phyloP scores from a whole-genome alignment of 2,329 filamentous ascomycete species.

The Grosmannia huntii region DNA sequence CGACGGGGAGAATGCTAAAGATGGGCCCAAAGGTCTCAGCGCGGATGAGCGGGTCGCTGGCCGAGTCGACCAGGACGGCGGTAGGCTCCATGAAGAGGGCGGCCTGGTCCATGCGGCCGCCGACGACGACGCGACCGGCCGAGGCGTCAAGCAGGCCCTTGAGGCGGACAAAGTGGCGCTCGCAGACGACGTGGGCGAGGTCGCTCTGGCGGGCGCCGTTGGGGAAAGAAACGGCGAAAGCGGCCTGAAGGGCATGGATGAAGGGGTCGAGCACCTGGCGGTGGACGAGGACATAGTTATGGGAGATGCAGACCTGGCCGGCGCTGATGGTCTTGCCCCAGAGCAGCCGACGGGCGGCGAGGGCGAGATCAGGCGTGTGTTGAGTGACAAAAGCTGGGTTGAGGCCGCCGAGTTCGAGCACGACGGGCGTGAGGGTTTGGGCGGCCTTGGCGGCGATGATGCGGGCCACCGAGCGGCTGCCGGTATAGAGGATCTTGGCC shows the following conservation, averaged over 20 bases:
- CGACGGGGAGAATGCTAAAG: conserved; percentile 67
- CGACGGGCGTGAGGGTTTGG: conserved; percentile 73
- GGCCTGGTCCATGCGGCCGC: conserved; percentile 68
- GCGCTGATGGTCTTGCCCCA: conserved; percentile 84
- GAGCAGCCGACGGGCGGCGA: conserved; percentile 72
- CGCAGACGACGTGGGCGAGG: conserved; percentile 69
- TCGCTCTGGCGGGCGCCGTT: conserved; percentile 68
- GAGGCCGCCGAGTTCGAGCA: conserved; percentile 78
- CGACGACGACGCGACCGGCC: conserved; percentile 73
- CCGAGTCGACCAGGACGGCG: conserved; percentile 66
- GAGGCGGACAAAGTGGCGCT: conserved; percentile 64
- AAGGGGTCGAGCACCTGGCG: conserved; percentile 58
- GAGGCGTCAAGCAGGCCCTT: conserved; percentile 84
- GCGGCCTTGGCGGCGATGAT: conserved; percentile 87
- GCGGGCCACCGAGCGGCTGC: conserved; percentile 63
- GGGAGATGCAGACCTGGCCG: conserved; percentile 83
- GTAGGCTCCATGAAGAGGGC: conserved; percentile 85
- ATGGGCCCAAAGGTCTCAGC: conserved; percentile 93
- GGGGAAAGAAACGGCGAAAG: conserved; percentile 70
- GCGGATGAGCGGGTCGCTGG: conserved; percentile 63
- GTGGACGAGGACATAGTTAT: conserved; percentile 86
- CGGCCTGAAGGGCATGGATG: conserved; percentile 58
- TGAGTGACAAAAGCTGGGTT: conserved; percentile 90
- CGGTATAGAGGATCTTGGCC: conserved; percentile 98
- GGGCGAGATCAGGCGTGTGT: conserved; percentile 55